Evolutionary conservation across 495 filamentous ascomycete species (phyloP).

Genomic region (Aspergillus cristatus): DNA sequence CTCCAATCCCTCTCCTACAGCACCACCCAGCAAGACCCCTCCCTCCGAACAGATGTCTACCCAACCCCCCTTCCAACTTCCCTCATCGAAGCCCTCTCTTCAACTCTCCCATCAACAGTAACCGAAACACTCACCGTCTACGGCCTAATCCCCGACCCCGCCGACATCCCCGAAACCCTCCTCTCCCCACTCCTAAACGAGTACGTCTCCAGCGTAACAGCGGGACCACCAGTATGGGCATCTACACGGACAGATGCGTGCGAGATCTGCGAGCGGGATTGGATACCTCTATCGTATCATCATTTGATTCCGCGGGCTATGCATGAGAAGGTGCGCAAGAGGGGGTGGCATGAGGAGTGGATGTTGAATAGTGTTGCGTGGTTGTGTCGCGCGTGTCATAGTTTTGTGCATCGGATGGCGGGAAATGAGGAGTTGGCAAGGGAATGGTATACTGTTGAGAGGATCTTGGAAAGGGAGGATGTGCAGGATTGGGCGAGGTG

Average conservation of each 20-base stretch:
- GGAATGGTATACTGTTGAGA: constrained; percentile 64
- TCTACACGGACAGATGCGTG: constrained; percentile 51
- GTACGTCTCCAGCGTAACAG: constrained; percentile 45
- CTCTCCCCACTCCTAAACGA: constrained; percentile 50
- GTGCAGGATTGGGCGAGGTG: constrained; percentile 59
- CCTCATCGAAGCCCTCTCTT: constrained; percentile 29
- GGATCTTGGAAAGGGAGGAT: constrained; percentile 60
- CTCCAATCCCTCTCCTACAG: constrained; percentile 56
- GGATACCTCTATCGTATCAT: constrained; percentile 73
- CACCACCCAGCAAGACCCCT: constrained; percentile 35
- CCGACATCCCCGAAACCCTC: constrained; percentile 39
- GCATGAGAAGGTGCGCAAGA: constrained; percentile 69
- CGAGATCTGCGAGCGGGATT: constrained; percentile 73
- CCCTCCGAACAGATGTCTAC: constrained; percentile 36
- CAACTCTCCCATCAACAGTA: constrained; percentile 39
- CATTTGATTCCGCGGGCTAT: constrained; percentile 71
- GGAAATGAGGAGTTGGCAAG: constrained; percentile 72
- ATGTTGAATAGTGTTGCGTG: constrained; percentile 75
- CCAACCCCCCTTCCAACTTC: constrained; percentile 39
- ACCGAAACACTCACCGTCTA: constrained; percentile 56
- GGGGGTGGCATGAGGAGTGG: constrained; percentile 73
- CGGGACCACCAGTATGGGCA: constrained; percentile 51
- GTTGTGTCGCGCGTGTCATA: constrained; percentile 83
- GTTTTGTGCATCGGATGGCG: constrained; percentile 69
- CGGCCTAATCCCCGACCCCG: constrained; percentile 40